phyloP scores from a whole-genome alignment of 2,329 filamentous ascomycete genomes.

The Colletotrichum karsti region DNA sequence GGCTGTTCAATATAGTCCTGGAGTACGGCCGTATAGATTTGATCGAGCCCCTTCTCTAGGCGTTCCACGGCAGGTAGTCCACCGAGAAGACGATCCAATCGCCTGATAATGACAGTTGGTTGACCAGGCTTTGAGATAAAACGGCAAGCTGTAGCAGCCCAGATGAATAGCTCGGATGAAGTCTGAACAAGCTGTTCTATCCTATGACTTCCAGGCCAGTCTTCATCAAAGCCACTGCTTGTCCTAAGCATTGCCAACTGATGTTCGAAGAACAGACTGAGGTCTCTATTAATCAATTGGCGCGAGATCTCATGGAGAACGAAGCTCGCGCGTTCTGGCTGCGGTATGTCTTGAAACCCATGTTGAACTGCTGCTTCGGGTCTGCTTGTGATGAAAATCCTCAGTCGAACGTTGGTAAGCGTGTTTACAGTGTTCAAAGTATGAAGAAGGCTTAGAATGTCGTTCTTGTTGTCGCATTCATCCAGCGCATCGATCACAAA shows the following conservation, averaged over 20 bases:
- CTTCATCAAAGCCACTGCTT: constrained; percentile 28
- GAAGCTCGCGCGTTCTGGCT: too few species aligned
- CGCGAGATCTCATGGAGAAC: too few species aligned
- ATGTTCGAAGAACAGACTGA: too few species aligned
- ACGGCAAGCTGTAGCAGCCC: constrained; percentile 41
- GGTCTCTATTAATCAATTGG: too few species aligned
- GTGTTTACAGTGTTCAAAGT: background rate
- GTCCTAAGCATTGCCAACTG: constrained; percentile 39
- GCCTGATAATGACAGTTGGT: too few species aligned
- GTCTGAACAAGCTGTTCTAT: background rate
- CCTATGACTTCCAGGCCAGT: constrained; percentile 38
- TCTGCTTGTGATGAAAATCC: too few species aligned
- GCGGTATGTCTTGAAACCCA: too few species aligned
- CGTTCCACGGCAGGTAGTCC: too few species aligned
- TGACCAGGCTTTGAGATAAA: constrained; percentile 33
- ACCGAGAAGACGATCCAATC: too few species aligned
- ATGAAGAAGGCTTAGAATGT: constrained; percentile 41
- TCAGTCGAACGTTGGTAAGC: too few species aligned
- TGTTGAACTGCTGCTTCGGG: too few species aligned
- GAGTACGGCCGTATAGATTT: constrained; percentile 32
- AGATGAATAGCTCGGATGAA: constrained; percentile 41
- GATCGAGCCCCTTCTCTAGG: constrained; percentile 31
- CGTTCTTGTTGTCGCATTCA: constrained; percentile 36
- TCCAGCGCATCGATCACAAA: constrained; percentile 45
- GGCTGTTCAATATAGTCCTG: constrained; percentile 32